A percentile compares a stretch with the other conserved stretches of the same genome.
Conservation (phyloP, 2,329 filamentous ascomycete species). For the Colletotrichum ledebouriae region DNA sequence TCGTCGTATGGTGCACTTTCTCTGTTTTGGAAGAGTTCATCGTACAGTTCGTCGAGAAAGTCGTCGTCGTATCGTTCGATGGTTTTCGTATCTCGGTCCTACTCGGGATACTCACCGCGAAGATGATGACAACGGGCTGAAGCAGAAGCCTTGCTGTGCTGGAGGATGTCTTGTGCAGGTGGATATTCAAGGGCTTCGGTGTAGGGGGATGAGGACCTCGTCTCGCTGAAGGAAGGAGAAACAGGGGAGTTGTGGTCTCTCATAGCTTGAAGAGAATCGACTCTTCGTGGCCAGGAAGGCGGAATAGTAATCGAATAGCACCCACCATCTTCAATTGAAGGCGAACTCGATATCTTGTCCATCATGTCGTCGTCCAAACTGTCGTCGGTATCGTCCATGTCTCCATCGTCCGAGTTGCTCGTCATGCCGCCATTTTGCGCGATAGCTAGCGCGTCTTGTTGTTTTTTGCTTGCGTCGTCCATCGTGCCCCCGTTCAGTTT, state of each 20-base stretch:
- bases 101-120: slow-evolving; percentile 61
- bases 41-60: slow-evolving; percentile 46
- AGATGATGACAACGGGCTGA: slow-evolving; percentile 60
- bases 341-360: slow-evolving; percentile 98
- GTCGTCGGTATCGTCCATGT: slow-evolving; percentile 77
- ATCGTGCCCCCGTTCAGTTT: slow-evolving; percentile 52
- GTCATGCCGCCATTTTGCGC: slow-evolving; percentile 72
- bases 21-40: slow-evolving; percentile 37
- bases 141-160: slow-evolving; percentile 52
- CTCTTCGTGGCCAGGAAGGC: slow-evolving; percentile 58
- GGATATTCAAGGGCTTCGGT: slow-evolving; percentile 53
- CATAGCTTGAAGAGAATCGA: slow-evolving; percentile 57
- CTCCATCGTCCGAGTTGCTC: slow-evolving; percentile 68
- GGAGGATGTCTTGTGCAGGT: slow-evolving; percentile 46
- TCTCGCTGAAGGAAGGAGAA: slow-evolving; percentile 50
- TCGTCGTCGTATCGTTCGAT: slow-evolving; percentile 43
- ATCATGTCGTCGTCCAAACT: slow-evolving; percentile 92
- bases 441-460: slow-evolving; percentile 62
- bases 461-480: slow-evolving; percentile 49
- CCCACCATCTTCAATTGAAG: slow-evolving; percentile 99
- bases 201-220: slow-evolving; percentile 59
- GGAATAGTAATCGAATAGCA: slow-evolving; percentile 62
- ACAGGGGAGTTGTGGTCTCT: slow-evolving; percentile 49
- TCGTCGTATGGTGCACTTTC: slow-evolving; percentile 41
- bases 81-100: slow-evolving; percentile 42